phyloP scores from a whole-genome alignment of 2,329 filamentous ascomycete species.

The Stachybotrys echinatus region DNA sequence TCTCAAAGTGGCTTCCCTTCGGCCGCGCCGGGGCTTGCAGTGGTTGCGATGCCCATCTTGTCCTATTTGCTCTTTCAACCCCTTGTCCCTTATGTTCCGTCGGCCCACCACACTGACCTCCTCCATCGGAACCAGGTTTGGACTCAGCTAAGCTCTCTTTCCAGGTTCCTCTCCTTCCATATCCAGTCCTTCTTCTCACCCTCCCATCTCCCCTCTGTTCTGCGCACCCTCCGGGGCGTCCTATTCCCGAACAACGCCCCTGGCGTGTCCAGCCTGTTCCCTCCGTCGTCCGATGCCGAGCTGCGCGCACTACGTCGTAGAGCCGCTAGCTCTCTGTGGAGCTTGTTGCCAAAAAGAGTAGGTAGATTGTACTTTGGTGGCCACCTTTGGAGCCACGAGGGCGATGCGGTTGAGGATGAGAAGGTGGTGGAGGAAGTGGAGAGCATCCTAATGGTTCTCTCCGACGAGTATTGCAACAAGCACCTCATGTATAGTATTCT shows the following conservation, averaged over 20 bases:
- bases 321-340: constrained; percentile 57
- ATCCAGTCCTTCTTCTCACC: constrained; percentile 57
- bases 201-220: constrained; percentile 58
- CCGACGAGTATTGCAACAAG: constrained; percentile 86
- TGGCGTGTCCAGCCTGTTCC: constrained; percentile 55
- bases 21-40: background rate
- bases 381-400: constrained; percentile 21
- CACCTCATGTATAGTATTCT: constrained; percentile 80
- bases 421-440: constrained; percentile 55
- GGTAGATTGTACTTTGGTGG: constrained; percentile 46
- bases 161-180: constrained; percentile 54
- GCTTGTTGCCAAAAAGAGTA: constrained; percentile 40
- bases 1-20: background rate
- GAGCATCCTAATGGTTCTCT: constrained; percentile 66
- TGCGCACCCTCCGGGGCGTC: constrained; percentile 67
- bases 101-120: background rate
- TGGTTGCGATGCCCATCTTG: background rate
- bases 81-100: background rate
- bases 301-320: constrained; percentile 57
- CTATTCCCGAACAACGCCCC: constrained; percentile 84
- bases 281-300: constrained; percentile 56
- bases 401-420: constrained; percentile 20
- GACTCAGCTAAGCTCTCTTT: constrained; percentile 18
- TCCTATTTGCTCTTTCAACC: background rate
- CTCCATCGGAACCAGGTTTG: background rate